Evolutionary conservation across 768 basidiomycete genomes (phyloP).

Genomic region (Albatrellus ellisii): DNA sequence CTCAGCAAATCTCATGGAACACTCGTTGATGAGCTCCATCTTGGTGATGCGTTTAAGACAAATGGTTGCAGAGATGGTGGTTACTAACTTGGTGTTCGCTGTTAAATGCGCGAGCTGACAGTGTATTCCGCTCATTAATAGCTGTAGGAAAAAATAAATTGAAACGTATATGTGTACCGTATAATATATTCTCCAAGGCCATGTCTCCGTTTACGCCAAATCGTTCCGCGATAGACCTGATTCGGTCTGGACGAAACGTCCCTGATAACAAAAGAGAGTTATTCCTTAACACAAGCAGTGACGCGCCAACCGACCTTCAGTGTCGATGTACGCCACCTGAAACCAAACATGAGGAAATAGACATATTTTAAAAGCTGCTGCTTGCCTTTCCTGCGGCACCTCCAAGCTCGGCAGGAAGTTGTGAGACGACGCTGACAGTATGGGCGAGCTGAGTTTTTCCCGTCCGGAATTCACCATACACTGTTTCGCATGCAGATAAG

Average conservation of each 20-base stretch:
- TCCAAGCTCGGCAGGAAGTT: conserved; percentile 81
- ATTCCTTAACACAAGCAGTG: not conserved
- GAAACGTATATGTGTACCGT: conserved; percentile 33
- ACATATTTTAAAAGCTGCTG: conserved; percentile 1
- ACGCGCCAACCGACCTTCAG: conserved; percentile 44
- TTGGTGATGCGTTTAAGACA: conserved; percentile 17
- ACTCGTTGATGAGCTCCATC: conserved; percentile 91
- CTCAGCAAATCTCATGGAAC: conserved; percentile 78
- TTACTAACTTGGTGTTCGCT: conserved; percentile 76
- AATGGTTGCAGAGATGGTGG: not conserved
- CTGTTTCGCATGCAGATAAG: conserved; percentile 23
- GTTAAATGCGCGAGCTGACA: conserved; percentile 73
- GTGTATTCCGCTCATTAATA: conserved; percentile 12
- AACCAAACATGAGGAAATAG: not conserved
- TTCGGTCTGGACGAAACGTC: conserved; percentile 92
- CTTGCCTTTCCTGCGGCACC: conserved; percentile 80
- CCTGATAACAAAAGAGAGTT: conserved; percentile 27
- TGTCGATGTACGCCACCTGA: conserved; percentile 86
- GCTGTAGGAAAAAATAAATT: not conserved
- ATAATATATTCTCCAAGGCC: conserved; percentile 85
- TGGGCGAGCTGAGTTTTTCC: conserved; percentile 95
- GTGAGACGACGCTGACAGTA: conserved; percentile 85
- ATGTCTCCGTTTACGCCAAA: conserved; percentile 87
- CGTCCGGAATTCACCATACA: conserved; percentile 93
- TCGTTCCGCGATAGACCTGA: conserved; percentile 80